Evolutionary conservation across 176 grass and related monocot genomes (phyloP), one percentile per base, ranked within the genome.

Genomic region (Stipa capillata): DNA sequence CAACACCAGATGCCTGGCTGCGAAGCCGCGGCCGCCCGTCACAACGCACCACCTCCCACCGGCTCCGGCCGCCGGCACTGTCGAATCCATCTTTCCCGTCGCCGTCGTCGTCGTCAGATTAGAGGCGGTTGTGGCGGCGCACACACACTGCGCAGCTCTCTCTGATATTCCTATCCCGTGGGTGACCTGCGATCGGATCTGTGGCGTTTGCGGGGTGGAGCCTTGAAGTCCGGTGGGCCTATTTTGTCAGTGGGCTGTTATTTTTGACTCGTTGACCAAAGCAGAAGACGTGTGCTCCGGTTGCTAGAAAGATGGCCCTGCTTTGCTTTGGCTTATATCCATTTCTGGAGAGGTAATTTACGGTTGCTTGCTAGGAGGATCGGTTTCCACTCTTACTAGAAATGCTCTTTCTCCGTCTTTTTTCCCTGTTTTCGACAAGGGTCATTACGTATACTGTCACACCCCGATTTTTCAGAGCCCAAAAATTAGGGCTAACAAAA

Each of bases 1-100:
- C 72, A 83, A 59, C 36, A 99, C 90, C 68, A 91, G 71, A 41
- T 91, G 92, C 65, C 90, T 85, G 69, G 96, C 96, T 40, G 92
- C 90, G 61, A 99, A 99, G 44, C 92, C 96, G 52, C 96, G 84
- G 34, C 92, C 96, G 15, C 96, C 86, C 2, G 96, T 99, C 24
- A 99, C 96, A 58, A 89, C 92, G 61, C 96, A 95, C 90, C 87
- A 95, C 56, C 88, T 83, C 52, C 75, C 69, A 1, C 76, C 69
- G 31, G 34, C 73, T 8, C 41, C 34, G 2, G 66, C 61, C 29
- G 60, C 58, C 36, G 52, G 58, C 73, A n/a, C n/a, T n/a, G n/a
- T n/a, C n/a, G n/a, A n/a, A 48, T 53, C 82, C 82, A 84, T 84
- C 35, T 83, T 67, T 31, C 32, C 45, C 4, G 12, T 39, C 77